These are phyloP conservation scores for Candida taoyuanica DNA, from an alignment of 805 yeast species.

Conservation along the genomic window DNA sequence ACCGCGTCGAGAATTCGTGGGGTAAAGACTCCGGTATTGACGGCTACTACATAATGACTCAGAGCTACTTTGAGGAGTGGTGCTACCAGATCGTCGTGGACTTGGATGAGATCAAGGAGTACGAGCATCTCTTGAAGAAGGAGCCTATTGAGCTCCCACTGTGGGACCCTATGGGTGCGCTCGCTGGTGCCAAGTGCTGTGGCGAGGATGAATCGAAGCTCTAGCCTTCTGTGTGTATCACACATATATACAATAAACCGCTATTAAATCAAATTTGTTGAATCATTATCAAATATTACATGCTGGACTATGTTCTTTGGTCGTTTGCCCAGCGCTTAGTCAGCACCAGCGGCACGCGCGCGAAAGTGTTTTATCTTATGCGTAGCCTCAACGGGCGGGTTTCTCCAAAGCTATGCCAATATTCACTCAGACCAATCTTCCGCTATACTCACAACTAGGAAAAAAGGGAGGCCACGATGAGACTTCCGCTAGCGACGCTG, in stretches of 20 bases:
- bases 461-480: slow-evolving; percentile 1
- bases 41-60: slow-evolving; percentile 69
- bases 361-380: neutral
- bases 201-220: neutral
- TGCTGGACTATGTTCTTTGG: too few relatives aligned
- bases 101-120: slow-evolving; percentile 38
- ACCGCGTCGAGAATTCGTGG: slow-evolving; percentile 78
- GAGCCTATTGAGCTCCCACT: slow-evolving; percentile 59
- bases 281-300: too few relatives aligned
- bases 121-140: slow-evolving; percentile 30
- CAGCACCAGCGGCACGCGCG: neutral
- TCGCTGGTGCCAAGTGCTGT: slow-evolving; percentile 36
- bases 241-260: too few relatives aligned
- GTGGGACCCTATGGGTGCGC: slow-evolving; percentile 79
- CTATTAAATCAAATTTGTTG: too few relatives aligned
- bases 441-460: too few relatives aligned
- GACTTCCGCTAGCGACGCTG: slow-evolving; percentile 7
- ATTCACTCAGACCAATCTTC: too few relatives aligned
- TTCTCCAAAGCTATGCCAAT: too few relatives aligned
- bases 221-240: too few relatives aligned
- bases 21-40: slow-evolving; percentile 63
- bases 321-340: slow-evolving; percentile 3
- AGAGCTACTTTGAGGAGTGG: slow-evolving; percentile 68
- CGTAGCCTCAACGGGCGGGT: neutral
- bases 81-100: slow-evolving; percentile 69